Conservation (phyloP, 306 rosid species). For the Geum urbanum region DNA sequence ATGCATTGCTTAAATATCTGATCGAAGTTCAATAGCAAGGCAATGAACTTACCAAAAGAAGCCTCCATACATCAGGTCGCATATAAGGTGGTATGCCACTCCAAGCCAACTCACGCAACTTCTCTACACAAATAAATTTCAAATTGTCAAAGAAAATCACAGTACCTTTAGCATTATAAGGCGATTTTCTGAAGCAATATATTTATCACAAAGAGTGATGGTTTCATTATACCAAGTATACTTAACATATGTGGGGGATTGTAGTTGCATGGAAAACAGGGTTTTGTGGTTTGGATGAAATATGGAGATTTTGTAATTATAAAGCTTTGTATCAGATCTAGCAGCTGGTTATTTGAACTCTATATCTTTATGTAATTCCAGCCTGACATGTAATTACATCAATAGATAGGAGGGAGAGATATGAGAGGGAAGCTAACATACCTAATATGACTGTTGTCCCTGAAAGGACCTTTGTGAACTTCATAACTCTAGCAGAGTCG, state of each 20-base stretch:
- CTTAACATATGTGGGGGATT: neutral
- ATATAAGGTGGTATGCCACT: slow-evolving; percentile 86
- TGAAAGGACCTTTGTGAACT: slow-evolving; percentile 78
- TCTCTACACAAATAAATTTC: slow-evolving; percentile 46
- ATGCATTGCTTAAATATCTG: neutral
- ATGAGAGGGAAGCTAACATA: slow-evolving; percentile 22
- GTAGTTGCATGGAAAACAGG: too few relatives aligned
- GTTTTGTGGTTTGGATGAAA: too few relatives aligned
- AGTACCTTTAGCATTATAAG: neutral
- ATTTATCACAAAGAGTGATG: neutral
- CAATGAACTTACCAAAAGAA: slow-evolving; percentile 74
- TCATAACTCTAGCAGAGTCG: slow-evolving; percentile 79
- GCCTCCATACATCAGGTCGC: slow-evolving; percentile 96
- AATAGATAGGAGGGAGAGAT: neutral
- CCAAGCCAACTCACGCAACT: slow-evolving; percentile 94
- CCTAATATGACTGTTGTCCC: slow-evolving; percentile 74
- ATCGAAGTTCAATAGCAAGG: neutral
- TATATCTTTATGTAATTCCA: too few relatives aligned
- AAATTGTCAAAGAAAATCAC: neutral
- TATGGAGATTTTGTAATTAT: too few relatives aligned
- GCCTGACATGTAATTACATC: neutral
- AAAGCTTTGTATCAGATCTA: too few relatives aligned
- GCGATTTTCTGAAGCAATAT: neutral
- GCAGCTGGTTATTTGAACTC: neutral
- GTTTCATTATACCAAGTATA: neutral